Percentiles rank a stretch among this genome's conserved stretches.
These are phyloP conservation scores for Pleurostoma richardsiae DNA, from an alignment of 2,329 filamentous ascomycete species.

Conservation along the genomic window DNA sequence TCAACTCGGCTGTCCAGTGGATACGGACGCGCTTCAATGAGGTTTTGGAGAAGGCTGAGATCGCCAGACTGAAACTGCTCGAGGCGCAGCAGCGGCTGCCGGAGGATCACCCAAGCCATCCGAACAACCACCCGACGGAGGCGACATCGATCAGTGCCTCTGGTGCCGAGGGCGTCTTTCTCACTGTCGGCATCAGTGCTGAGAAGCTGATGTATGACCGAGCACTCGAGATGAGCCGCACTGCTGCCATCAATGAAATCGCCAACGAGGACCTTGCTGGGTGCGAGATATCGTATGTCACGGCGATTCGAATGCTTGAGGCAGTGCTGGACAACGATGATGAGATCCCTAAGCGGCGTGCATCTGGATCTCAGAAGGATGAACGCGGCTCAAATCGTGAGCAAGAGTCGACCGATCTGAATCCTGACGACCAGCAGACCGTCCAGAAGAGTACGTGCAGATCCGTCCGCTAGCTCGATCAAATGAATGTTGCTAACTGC, in stretches of 20 bases:
- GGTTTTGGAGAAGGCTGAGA: conserved; percentile 90
- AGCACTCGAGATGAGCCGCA: conserved; percentile 91
- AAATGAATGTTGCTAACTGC: conserved; percentile 15
- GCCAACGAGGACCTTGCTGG: conserved; percentile 82
- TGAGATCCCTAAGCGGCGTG: conserved; percentile 34
- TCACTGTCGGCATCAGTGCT: conserved; percentile 86
- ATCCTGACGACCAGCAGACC: conserved; percentile 67
- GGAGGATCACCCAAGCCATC: conserved; percentile 79
- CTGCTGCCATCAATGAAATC: conserved; percentile 92
- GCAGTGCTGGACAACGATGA: conserved; percentile 86
- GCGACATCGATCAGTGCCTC: conserved; percentile 54
- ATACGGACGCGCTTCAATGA: conserved; percentile 92
- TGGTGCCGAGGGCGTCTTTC: conserved; percentile 71
- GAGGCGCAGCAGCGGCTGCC: conserved; percentile 83
- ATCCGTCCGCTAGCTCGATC: neutral
- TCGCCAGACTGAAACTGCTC: conserved; percentile 82
- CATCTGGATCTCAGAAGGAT: conserved; percentile 32
- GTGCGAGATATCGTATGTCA: conserved; percentile 90
- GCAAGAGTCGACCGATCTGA: conserved; percentile 40
- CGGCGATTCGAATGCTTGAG: conserved; percentile 90
- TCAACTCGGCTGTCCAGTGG: conserved; percentile 96
- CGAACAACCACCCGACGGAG: conserved; percentile 65
- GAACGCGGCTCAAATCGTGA: conserved; percentile 36
- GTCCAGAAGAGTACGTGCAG: conserved; percentile 63
- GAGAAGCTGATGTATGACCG: conserved; percentile 98